Base-by-base conservation (phyloP, 2,329 filamentous ascomycete species). In the Setomelanomma holmii region DNA sequence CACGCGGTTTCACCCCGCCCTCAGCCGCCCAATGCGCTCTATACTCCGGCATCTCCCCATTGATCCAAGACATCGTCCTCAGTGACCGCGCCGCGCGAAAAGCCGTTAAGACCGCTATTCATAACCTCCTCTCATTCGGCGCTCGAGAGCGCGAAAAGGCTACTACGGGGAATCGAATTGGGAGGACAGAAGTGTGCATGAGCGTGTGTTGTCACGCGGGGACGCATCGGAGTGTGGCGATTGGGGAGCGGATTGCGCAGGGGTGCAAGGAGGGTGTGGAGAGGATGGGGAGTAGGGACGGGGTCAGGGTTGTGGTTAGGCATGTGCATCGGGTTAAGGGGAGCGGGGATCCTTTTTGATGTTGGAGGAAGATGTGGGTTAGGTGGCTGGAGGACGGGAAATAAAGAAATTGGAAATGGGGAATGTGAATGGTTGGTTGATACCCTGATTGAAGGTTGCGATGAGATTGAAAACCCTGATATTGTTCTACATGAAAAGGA, bases 221-320 rank as follows among this genome's bases (percentile, higher is more conserved):
- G 8, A 72, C 69, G 23, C 69, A 72, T 56, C 62, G 69, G 11
- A 72, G 69, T 55, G 69, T 72, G 16, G 54, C 66, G 11, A 49
- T 70, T 47, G 68, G 62, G 22, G 68, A 72, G 58, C 19, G 53
- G 48, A 66, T 71, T 53, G 66, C 58, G 45, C 42, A 53, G 48
- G 58, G 57, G 10, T 53, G 68, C 4, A 56, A 58, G 43, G 24
- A 30, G 10, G 57, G 66, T 47, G 52, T 61, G 16, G 23, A 55
- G 20, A 53, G 52, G 53, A 17, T 35, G 30, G 45, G 50, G 49
- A 19, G 40, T 36, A 44, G 40, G 5, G 53, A 60, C 5, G 61
- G 58, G 3, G 59, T 67, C 2, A 64, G 50, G 51, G 53, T 69
- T 44, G 55, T 67, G 45, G 60, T 63, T 19, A 51, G 61, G 22